These are phyloP conservation scores for Lipomyces chichibuensis DNA, from an alignment of 805 yeast genomes.

Conservation along the genomic window DNA sequence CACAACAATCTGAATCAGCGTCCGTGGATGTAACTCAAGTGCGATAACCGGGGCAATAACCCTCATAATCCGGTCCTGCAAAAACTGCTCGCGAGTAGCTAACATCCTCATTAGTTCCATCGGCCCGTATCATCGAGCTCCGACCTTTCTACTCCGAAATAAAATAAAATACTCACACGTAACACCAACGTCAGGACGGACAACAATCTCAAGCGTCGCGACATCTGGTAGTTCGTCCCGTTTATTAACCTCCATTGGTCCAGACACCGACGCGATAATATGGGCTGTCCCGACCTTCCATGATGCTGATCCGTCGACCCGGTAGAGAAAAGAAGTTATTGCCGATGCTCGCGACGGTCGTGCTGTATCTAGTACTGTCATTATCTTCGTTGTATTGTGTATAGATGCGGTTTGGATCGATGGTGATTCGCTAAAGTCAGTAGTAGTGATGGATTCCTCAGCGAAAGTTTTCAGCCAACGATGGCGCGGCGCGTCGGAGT, in stretches of 20 bases:
- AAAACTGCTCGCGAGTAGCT: slow-evolving; percentile 67
- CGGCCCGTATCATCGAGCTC: neutral
- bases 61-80: slow-evolving; percentile 71
- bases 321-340: slow-evolving; percentile 18
- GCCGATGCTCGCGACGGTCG: neutral
- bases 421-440: neutral
- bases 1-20: slow-evolving; percentile 67
- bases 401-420: neutral
- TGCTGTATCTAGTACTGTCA: neutral
- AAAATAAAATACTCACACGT: slow-evolving; percentile 47
- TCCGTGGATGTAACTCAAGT: slow-evolving; percentile 73
- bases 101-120: slow-evolving; percentile 23
- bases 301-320: slow-evolving; percentile 34
- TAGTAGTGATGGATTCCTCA: too few relatives aligned
- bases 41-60: slow-evolving; percentile 64
- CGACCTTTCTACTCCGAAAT: slow-evolving; percentile 1
- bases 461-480: neutral
- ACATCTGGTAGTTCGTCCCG: slow-evolving; percentile 83
- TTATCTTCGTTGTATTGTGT: neutral
- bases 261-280: slow-evolving; percentile 77
- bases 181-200: slow-evolving; percentile 77
- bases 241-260: slow-evolving; percentile 83
- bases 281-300: slow-evolving; percentile 30
- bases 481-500: slow-evolving; percentile 2
- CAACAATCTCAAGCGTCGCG: slow-evolving; percentile 74